Evolutionary conservation across 169 alveolate species (phyloP), one percentile per base, ranked within the genome.

Genomic region (Prorocentrum cordatum): DNA sequence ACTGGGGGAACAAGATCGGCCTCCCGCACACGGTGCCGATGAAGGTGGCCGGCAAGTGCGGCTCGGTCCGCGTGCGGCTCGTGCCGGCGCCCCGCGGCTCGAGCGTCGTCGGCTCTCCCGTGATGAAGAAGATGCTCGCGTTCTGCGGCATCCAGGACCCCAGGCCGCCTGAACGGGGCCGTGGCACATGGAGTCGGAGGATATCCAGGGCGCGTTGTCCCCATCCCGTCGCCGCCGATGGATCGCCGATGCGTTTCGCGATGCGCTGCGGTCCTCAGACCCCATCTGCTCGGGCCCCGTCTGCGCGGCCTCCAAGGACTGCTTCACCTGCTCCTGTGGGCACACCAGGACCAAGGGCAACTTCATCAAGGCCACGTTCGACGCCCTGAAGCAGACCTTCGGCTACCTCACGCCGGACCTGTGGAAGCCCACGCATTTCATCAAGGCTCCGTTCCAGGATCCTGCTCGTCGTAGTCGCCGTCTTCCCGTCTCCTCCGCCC

Each of bases 1-100:
- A 98, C 96, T 98, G 99, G 99, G 99, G 99, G n/a, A 98, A 97
- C 96, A 98, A 97, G 96, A 97, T 99, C 94, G 99, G 99, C 58
- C 95, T 95, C 91, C 99, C 99, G 66, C 99, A 99, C 95, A 99
- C 99, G 24, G 99, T 99, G 64, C 99, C 99, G 73, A 96, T 97
- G 97, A 99, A 99, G 95, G 92, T 99, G 54, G 96, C 98, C 59
- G 99, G 99, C 67, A 98, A 98, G 96, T 97, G 99, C 94, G 99
- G 99, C 50, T 97, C 99, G 58, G 99, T 99, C 86, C 97, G 99
- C 92, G 97, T 98, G 79, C 98, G 99, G 93, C 96, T 99, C 80
- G 97, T 98, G 73, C 99, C 99, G 59, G 99, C 99, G 61, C 99
- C 99, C 14, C 97, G 99, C 93, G 99, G 99, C 91, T 80, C 90